A percentile compares a stretch with the other conserved stretches of the same genome.
These are phyloP conservation scores for Micractinium sp. DNA, from an alignment of 139 green algal genomes.

Conservation along the genomic window DNA sequence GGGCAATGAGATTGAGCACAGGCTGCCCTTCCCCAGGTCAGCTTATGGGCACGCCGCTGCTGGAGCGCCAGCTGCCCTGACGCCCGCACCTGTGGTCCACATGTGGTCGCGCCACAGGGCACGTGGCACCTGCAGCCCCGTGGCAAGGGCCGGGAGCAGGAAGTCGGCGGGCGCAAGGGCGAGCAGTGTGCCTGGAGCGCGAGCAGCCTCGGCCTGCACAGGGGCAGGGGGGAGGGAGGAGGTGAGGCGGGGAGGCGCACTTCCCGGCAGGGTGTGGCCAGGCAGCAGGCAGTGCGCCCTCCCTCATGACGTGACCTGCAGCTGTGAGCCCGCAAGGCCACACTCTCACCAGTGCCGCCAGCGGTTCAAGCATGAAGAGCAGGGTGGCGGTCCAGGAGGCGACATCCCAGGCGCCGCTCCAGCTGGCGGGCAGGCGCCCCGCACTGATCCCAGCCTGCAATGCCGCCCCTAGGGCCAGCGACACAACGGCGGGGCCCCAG, in stretches of 20 bases:
- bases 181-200: not conserved
- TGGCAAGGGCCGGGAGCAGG: slow-evolving; percentile 28
- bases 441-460: not conserved
- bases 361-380: slow-evolving; percentile 80
- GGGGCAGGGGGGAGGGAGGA: not conserved
- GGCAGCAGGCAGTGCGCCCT: not conserved
- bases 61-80: no score
- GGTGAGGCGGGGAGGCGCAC: no score
- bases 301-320: not conserved
- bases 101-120: slow-evolving; percentile 23
- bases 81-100: slow-evolving; percentile 14
- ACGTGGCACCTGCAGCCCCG: slow-evolving; percentile 23
- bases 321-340: no score
- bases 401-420: slow-evolving; percentile 43
- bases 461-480: not conserved
- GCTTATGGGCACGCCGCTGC: no score
- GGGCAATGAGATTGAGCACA: not conserved
- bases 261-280: not conserved
- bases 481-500: slow-evolving; percentile 13
- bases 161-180: not conserved
- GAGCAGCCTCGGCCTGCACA: not conserved
- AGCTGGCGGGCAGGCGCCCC: not conserved
- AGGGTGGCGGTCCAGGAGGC: slow-evolving; percentile 78
- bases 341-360: slow-evolving; percentile 69
- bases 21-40: not conserved